These are phyloP conservation scores for Corchorus capsularis DNA, from an alignment of 345 rosid species.

Conservation along the genomic window DNA sequence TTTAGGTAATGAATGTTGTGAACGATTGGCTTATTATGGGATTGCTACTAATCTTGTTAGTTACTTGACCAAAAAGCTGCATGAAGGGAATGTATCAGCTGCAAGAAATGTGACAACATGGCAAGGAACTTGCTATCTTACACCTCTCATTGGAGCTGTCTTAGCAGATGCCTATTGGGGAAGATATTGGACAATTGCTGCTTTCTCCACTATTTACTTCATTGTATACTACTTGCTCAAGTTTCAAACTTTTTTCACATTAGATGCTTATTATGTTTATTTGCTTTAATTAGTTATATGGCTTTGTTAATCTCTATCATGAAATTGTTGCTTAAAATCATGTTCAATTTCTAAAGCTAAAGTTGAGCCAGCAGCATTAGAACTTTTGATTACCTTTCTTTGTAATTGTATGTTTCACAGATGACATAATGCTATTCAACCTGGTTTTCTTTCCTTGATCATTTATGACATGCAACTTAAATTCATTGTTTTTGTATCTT, in stretches of 20 bases:
- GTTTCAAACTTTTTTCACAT: not conserved
- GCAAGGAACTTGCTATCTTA: constrained; percentile 89
- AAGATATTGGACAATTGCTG: constrained; percentile 94
- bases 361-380: not conserved
- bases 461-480: not conserved
- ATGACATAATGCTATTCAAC: not conserved
- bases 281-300: not conserved
- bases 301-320: not conserved
- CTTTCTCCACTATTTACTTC: constrained; percentile 80
- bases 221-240: constrained; percentile 39
- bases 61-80: constrained; percentile 74
- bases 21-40: constrained; percentile 92
- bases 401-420: not conserved
- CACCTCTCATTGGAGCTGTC: constrained; percentile 91
- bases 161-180: constrained; percentile 98
- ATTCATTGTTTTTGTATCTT: not conserved
- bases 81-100: constrained; percentile 89
- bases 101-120: constrained; percentile 89
- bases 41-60: constrained; percentile 86
- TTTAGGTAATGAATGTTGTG: constrained; percentile 91
- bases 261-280: not conserved
- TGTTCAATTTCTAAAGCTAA: not conserved
- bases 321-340: not conserved
- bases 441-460: not conserved
- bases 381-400: not conserved